Evolutionary conservation across 2,329 filamentous ascomycete species (phyloP).

Genomic region (Ustilaginoidea virens): DNA sequence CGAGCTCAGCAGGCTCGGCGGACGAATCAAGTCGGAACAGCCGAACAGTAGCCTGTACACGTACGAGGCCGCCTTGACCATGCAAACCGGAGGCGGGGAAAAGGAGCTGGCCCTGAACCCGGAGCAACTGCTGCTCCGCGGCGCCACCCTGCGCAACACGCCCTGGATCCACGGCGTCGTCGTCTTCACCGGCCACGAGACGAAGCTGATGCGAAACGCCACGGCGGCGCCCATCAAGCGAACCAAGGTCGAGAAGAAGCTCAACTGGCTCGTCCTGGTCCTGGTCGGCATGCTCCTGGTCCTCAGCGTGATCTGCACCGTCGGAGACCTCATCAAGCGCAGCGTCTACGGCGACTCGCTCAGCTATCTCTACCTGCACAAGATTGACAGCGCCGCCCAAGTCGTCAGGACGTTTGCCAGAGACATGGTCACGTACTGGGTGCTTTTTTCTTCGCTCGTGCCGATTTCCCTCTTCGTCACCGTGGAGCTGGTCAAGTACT

Average conservation of each 20-base stretch:
- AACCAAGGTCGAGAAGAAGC: slow-evolving; percentile 84
- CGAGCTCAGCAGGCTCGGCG: slow-evolving; percentile 73
- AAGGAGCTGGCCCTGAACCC: slow-evolving; percentile 82
- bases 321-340: slow-evolving; percentile 75
- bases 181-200: slow-evolving; percentile 88
- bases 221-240: slow-evolving; percentile 96
- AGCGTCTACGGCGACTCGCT: slow-evolving; percentile 47
- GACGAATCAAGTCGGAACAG: slow-evolving; percentile 83
- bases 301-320: slow-evolving; percentile 78
- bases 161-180: slow-evolving; percentile 95
- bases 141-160: slow-evolving; percentile 87
- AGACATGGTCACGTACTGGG: slow-evolving; percentile 97
- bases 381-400: slow-evolving; percentile 34
- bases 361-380: slow-evolving; percentile 54
- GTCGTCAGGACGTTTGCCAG: slow-evolving; percentile 72
- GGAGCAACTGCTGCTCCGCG: slow-evolving; percentile 83
- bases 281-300: slow-evolving; percentile 70
- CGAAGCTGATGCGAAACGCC: slow-evolving; percentile 96
- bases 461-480: slow-evolving; percentile 97
- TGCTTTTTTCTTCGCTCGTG: slow-evolving; percentile 88
- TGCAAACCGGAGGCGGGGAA: slow-evolving; percentile 80
- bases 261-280: slow-evolving; percentile 87
- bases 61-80: slow-evolving; percentile 88
- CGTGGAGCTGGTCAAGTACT: slow-evolving; percentile 94
- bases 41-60: slow-evolving; percentile 98